Evolutionary conservation across 805 yeast species (phyloP).

Genomic region (Candida chilensis): DNA sequence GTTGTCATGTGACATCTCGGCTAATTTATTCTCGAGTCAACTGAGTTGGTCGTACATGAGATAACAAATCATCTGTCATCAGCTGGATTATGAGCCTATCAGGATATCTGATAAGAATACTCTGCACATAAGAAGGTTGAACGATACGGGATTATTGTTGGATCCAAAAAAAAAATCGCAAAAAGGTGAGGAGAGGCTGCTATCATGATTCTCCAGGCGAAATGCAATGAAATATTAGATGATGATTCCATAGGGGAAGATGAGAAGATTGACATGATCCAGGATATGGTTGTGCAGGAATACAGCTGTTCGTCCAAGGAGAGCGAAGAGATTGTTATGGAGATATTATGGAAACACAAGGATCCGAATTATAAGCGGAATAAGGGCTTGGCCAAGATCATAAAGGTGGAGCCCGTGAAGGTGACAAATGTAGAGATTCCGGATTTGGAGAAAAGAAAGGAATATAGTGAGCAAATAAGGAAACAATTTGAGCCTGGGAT

Average conservation of each 20-base stretch:
- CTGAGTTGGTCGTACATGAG: too few relatives aligned
- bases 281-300: conserved; percentile 15
- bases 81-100: too few relatives aligned
- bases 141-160: too few relatives aligned
- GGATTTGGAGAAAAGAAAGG: conserved; percentile 10
- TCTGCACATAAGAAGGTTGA: too few relatives aligned
- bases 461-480: conserved; percentile 7
- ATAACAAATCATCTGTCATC: too few relatives aligned
- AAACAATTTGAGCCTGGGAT: conserved; percentile 8
- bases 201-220: conserved; percentile 10
- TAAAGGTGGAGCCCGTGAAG: conserved; percentile 8
- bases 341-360: conserved; percentile 28
- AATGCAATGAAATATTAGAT: conserved; percentile 19
- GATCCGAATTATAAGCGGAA: conserved; percentile 12
- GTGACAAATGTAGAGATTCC: conserved; percentile 9
- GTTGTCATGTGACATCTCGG: too few relatives aligned
- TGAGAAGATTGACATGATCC: conserved; percentile 25
- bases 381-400: conserved; percentile 7
- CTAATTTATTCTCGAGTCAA: too few relatives aligned
- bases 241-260: conserved; percentile 20
- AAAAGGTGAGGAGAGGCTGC: too few relatives aligned
- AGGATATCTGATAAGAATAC: too few relatives aligned
- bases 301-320: conserved; percentile 9
- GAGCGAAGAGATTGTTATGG: conserved; percentile 24
- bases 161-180: too few relatives aligned